Evolutionary conservation across 2,329 filamentous ascomycete species (phyloP), one percentile per base, ranked within the genome.

Genomic region (Torrubiella hemipterigena): DNA sequence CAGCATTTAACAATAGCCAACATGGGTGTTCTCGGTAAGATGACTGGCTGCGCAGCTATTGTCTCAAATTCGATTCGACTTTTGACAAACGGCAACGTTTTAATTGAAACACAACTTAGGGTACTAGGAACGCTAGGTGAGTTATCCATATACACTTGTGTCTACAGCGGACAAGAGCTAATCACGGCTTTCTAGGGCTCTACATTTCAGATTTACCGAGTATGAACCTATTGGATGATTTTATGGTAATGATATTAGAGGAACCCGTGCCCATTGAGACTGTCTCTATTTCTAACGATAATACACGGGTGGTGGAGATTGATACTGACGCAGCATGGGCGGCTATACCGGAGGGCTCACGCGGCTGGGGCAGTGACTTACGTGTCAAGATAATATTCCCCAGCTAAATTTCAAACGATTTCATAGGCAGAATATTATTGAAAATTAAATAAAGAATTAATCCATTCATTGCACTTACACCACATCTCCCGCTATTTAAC

Each of bases 11-110:
- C 57, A 26, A 62, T 87, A 2, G 76, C 83, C 1, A 76, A 80
- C 13, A 54, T 96, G 1, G 89, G 89, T 1, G 61, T 96, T 3
- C 41, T 93, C 4, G 81, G 72, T 3, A 94, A 95, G 54, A 93
- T 96, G 82, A 85, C 85, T 0, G 89, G 86, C 1, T 75, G 79
- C 1, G 86, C 84, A 2, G 86, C 85, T 0, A 67, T 94, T 7
- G 60, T 79, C 2, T 65, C 63, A 22, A 77, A 63, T n/a, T 64
- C 69, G 17, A 67, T 77, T 27, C 67, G 67, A 20, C 50, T 77
- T 26, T 46, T 45, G 4, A 48, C 42, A 7, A 77, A 73, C 34
- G 74, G 75, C 1, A 61, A 73, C 12, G 56, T 91, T 14, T 55
- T 73, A 7, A 56, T 93, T 10, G 73, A 75, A 44, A 72, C 80